These are phyloP conservation scores for Lentinula detonsa DNA, from an alignment of 768 basidiomycete genomes.

Conservation along the genomic window DNA sequence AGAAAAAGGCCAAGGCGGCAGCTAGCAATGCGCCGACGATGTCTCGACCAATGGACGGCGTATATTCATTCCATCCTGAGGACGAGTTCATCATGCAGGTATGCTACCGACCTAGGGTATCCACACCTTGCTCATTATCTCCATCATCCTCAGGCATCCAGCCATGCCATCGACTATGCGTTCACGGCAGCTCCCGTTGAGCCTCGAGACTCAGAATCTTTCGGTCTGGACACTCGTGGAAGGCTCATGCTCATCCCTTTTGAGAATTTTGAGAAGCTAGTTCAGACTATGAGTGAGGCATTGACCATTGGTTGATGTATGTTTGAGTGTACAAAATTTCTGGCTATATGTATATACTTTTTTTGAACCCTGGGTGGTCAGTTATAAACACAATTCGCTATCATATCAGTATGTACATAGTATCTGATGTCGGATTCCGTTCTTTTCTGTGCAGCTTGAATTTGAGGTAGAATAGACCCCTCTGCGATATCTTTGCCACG, in stretches of 20 bases:
- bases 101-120: conserved; percentile 13
- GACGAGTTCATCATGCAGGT: conserved; percentile 72
- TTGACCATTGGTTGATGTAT: conserved; percentile 17
- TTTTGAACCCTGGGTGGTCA: background rate
- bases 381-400: background rate
- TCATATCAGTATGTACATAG: too few species aligned
- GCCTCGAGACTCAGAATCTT: conserved; percentile 56
- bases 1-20: conserved; percentile 21
- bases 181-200: conserved; percentile 46
- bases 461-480: too few species aligned
- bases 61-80: conserved; percentile 81
- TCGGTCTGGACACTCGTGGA: conserved; percentile 67
- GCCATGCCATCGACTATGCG: conserved; percentile 41
- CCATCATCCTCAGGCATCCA: conserved; percentile 35
- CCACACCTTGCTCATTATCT: background rate
- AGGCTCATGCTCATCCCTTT: conserved; percentile 58
- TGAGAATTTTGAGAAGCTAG: conserved; percentile 32
- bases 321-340: background rate
- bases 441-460: background rate
- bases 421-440: background rate
- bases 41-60: conserved; percentile 36
- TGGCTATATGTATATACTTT: too few species aligned
- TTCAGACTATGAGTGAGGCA: conserved; percentile 28
- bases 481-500: background rate
- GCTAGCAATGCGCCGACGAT: conserved; percentile 14